These are phyloP conservation scores for Penicillium hordei DNA, from an alignment of 2,329 filamentous ascomycete species.

Conservation along the genomic window DNA sequence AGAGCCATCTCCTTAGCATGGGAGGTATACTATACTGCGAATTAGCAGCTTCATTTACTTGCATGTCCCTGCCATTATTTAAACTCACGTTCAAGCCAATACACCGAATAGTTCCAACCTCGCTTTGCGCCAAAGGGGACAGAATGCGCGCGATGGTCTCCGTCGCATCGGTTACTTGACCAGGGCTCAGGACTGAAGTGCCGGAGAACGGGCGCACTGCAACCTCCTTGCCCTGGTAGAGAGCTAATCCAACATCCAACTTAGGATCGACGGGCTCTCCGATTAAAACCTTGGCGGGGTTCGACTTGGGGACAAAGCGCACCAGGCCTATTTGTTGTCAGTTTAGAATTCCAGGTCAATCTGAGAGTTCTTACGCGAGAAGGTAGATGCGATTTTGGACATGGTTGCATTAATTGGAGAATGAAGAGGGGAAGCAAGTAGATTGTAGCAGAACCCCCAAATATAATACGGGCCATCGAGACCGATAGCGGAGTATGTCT, in stretches of 20 bases:
- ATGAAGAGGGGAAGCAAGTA: background rate
- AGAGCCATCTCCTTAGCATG: slow-evolving; percentile 56
- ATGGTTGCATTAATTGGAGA: slow-evolving; percentile 18
- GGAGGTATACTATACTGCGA: slow-evolving; percentile 44
- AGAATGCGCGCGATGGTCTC: slow-evolving; percentile 46
- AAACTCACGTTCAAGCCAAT: slow-evolving; percentile 56
- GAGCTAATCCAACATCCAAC: slow-evolving; percentile 58
- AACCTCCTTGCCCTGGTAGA: slow-evolving; percentile 58
- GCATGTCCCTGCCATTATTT: background rate
- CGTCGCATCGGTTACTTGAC: slow-evolving; percentile 48
- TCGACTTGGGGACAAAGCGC: slow-evolving; percentile 57
- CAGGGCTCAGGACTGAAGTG: slow-evolving; percentile 57
- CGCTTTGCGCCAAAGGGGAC: slow-evolving; percentile 50
- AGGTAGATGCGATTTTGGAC: slow-evolving; percentile 40
- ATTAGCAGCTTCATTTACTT: background rate
- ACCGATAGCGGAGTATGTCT: slow-evolving; percentile 27
- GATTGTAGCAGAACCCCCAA: background rate
- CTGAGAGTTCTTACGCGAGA: slow-evolving; percentile 31
- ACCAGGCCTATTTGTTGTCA: slow-evolving; percentile 53
- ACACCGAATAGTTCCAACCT: slow-evolving; percentile 59
- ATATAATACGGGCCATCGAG: background rate
- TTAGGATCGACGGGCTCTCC: slow-evolving; percentile 56
- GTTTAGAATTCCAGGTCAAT: background rate
- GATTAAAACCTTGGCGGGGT: slow-evolving; percentile 52
- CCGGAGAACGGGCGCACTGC: slow-evolving; percentile 59